A percentile compares a stretch with the other conserved stretches of the same genome.
phyloP scores from a whole-genome alignment of 148 eudicot genomes.

The Simmondsia chinensis region DNA sequence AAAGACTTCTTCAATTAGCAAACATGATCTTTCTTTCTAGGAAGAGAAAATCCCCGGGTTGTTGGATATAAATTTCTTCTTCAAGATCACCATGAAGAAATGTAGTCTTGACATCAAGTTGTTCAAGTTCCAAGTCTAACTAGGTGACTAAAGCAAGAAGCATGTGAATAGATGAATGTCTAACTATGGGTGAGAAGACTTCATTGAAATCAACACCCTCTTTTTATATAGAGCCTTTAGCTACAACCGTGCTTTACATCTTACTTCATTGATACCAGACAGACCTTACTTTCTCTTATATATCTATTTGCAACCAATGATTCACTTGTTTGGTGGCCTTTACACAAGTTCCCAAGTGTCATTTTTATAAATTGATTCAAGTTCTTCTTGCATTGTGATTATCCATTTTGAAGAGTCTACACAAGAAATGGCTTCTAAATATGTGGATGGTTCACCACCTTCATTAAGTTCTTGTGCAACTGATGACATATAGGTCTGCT shows the following conservation, averaged over 20 bases:
- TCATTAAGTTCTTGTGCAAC: neutral
- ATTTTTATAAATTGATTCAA: constrained; percentile 6
- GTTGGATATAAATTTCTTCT: neutral
- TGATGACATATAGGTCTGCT: neutral
- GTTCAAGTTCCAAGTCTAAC: neutral
- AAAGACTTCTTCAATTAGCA: constrained; percentile 1
- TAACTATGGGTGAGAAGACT: constrained; percentile 3
- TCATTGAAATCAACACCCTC: neutral
- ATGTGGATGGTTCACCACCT: neutral
- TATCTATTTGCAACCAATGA: constrained; percentile 1
- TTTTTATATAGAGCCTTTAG: neutral
- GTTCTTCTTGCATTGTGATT: neutral
- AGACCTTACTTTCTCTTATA: constrained; percentile 4
- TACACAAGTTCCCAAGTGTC: constrained; percentile 2
- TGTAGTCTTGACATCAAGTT: constrained; percentile 6
- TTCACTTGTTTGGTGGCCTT: neutral
- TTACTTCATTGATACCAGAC: neutral
- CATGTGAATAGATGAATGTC: constrained; percentile 3
- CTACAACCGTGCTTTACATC: constrained; percentile 5
- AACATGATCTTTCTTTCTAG: constrained; percentile 1
- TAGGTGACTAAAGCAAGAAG: neutral
- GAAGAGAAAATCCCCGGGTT: constrained; percentile 4
- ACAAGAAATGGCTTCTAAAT: neutral
- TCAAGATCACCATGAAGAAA: constrained; percentile 3
- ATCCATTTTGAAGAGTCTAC: neutral